Evolutionary conservation across 768 basidiomycete genomes (phyloP).

Genomic region (Kwoniella europaea): DNA sequence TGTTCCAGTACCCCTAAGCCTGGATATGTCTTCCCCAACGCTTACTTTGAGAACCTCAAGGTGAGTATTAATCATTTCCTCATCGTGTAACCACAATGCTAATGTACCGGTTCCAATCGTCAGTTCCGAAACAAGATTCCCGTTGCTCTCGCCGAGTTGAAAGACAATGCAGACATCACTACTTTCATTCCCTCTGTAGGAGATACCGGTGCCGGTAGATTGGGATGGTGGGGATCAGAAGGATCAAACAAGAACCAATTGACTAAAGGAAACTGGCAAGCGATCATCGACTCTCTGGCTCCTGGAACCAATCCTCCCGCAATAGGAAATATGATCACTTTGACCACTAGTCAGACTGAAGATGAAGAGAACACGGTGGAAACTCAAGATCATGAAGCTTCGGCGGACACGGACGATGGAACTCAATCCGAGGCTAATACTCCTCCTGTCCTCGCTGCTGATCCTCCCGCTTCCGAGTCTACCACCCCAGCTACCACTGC

Average conservation of each 20-base stretch:
- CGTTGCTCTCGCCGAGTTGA: slow-evolving; percentile 19
- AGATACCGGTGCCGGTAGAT: slow-evolving; percentile 20
- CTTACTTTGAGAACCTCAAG: slow-evolving; percentile 40
- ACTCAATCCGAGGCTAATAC: neutral
- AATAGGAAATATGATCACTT: slow-evolving; percentile 4
- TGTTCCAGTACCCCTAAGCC: slow-evolving; percentile 27
- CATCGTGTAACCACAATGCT: neutral
- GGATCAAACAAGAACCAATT: slow-evolving; percentile 25
- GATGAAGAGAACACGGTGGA: neutral
- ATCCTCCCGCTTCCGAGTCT: neutral
- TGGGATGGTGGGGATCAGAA: slow-evolving; percentile 31
- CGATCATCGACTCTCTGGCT: slow-evolving; percentile 13
- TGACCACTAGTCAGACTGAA: neutral
- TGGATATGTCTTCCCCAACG: slow-evolving; percentile 31
- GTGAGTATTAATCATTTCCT: slow-evolving; percentile 23
- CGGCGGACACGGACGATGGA: neutral
- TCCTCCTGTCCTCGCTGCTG: neutral
- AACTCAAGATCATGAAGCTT: neutral
- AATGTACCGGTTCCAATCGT: neutral
- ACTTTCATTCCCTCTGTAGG: slow-evolving; percentile 29
- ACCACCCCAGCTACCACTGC: neutral
- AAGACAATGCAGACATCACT: slow-evolving; percentile 2
- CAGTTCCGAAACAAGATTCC: slow-evolving; percentile 33
- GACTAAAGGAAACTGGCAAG: slow-evolving; percentile 17
- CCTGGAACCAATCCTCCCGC: neutral